These are phyloP conservation scores for Coniella vitis DNA, from an alignment of 2,329 filamentous ascomycete species.

Conservation along the genomic window DNA sequence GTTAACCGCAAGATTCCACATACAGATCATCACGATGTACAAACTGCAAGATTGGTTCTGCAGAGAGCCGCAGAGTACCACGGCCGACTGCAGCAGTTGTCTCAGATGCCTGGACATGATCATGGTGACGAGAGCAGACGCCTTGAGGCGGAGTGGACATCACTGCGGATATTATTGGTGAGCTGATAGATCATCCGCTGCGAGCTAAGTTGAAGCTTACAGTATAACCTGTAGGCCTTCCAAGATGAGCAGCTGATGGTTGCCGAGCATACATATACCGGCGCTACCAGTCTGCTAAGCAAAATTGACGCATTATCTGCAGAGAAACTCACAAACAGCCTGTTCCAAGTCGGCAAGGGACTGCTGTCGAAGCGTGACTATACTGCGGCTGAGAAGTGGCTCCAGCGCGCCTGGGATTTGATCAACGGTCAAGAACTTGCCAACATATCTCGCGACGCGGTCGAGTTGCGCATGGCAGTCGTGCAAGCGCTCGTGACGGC, in stretches of 20 bases:
- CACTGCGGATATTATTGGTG: conserved; percentile 61
- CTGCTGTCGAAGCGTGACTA: conserved; percentile 46
- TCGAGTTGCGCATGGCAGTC: conserved; percentile 60
- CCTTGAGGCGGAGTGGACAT: conserved; percentile 56
- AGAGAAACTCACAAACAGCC: conserved; percentile 58
- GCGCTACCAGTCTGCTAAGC: conserved; percentile 37
- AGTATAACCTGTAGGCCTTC: conserved; percentile 52
- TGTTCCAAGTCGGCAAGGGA: conserved; percentile 66
- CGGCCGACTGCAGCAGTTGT: conserved; percentile 28
- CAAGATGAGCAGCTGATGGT: conserved; percentile 65
- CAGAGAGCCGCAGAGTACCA: conserved; percentile 57
- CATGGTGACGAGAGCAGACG: conserved; percentile 26
- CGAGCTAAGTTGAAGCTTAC: conserved; percentile 14
- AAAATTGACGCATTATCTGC: conserved; percentile 40
- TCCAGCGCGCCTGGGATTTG: conserved; percentile 58
- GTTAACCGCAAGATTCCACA: conserved; percentile 11
- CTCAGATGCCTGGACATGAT: conserved; percentile 22
- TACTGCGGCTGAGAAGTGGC: conserved; percentile 60
- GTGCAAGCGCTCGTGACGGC: conserved; percentile 56
- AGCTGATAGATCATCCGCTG: conserved; percentile 19
- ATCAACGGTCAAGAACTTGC: conserved; percentile 50
- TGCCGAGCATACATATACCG: conserved; percentile 70
- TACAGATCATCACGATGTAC: conserved; percentile 45
- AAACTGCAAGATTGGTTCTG: conserved; percentile 53
- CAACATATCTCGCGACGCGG: conserved; percentile 48